Percentiles rank a stretch among this genome's conserved stretches.
Evolutionary conservation across 306 rosid genomes (phyloP).

Genomic region (Begonia peltatifolia): DNA sequence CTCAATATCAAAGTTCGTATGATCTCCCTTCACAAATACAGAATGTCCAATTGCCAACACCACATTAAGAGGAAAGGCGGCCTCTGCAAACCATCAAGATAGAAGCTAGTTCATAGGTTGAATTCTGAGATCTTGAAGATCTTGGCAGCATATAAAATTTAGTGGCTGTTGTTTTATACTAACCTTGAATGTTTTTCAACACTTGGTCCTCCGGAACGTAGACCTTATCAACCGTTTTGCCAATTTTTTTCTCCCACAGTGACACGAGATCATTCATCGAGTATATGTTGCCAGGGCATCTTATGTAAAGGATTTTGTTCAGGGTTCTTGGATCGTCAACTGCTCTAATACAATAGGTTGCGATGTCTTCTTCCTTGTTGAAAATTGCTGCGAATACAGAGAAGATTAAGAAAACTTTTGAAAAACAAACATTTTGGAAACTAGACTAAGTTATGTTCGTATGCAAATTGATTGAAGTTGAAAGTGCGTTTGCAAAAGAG

Average conservation of each 20-base stretch:
- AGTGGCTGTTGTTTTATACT: neutral
- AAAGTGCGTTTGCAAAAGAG: too few species aligned
- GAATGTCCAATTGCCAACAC: constrained; percentile 25
- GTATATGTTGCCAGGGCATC: constrained; percentile 14
- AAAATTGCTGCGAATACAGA: constrained; percentile 15
- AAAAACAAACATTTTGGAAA: neutral
- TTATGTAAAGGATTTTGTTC: constrained; percentile 26
- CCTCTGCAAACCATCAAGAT: constrained; percentile 20
- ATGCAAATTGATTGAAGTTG: too few species aligned
- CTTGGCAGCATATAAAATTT: neutral
- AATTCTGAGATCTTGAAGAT: neutral
- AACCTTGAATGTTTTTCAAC: constrained; percentile 25
- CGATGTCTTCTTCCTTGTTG: constrained; percentile 34
- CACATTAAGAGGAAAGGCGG: constrained; percentile 23
- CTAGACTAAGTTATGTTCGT: too few species aligned
- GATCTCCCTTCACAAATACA: constrained; percentile 34
- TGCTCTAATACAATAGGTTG: constrained; percentile 17
- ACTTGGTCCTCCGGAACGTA: constrained; percentile 22
- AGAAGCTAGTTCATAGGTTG: neutral
- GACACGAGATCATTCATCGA: constrained; percentile 24
- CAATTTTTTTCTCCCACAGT: constrained; percentile 28
- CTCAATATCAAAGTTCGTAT: constrained; percentile 45
- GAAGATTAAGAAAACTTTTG: neutral
- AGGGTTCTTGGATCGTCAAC: constrained; percentile 31
- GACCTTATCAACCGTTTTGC: constrained; percentile 15